Evolutionary conservation across 257 asterid species (phyloP), one percentile per base, ranked within the genome.

Genomic region (Solanum gracilifrons): DNA sequence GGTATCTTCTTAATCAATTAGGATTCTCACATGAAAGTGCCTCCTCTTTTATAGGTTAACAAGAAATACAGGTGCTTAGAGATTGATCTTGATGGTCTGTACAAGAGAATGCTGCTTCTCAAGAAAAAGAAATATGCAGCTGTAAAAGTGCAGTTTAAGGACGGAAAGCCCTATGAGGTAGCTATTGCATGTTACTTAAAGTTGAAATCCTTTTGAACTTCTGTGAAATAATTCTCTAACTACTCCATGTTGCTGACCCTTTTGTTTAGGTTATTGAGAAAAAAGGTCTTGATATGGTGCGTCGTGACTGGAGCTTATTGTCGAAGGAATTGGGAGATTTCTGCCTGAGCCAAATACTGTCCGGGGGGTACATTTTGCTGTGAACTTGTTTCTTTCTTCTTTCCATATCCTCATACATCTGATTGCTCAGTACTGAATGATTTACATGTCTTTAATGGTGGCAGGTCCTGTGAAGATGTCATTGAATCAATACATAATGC

Each of bases 41-140:
- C 69, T 48, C 85, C 20, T 91, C 85, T 88, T 66, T 86, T 76
- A 36, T 90, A 97, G 99, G 99, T 97, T 82, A 97, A 97, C 92
- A 96, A 95, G 94, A 97, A 96, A 91, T 97, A 97, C 91, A 94
- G 90, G 92, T 92, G 99, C 87, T 93, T 97, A 92, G 99, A 97
- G 90, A 97, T 97, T 91, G 99, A 97, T 88, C 99, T 97, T 62
- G 99, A 97, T 91, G 99, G 99, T 82, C 51, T 97, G 92, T 97
- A 96, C 92, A 97, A 96, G 92, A 93, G 99, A 92, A 96, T 97
- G 99, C 91, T 97, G 86, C 93, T 97, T 91, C 95, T 96, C 87
- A 97, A 97, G 94, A 97, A 97, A 92, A 97, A 97, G 96, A 97
- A 97, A 91, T 97, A 97, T 91, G 99, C 99, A 20, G 99, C 99